Evolutionary conservation across 2,329 filamentous ascomycete genomes (phyloP).

Genomic region (Colletotrichum sp.): DNA sequence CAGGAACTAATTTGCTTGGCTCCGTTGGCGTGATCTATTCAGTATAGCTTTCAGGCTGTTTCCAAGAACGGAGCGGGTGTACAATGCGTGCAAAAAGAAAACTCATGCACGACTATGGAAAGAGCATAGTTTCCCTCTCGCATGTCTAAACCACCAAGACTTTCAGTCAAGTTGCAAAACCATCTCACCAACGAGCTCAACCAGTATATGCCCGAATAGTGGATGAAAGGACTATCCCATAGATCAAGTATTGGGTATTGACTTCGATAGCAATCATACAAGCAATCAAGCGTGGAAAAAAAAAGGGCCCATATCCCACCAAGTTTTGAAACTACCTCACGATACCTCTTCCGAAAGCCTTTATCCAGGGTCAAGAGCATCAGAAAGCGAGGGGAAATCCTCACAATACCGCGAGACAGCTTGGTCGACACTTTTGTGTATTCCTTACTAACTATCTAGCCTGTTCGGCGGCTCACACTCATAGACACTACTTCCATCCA

Average conservation of each 20-base stretch:
- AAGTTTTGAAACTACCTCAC: no score
- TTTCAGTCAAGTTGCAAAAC: no score
- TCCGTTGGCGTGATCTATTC: no score
- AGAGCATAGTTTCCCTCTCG: no score
- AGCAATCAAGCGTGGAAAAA: background rate
- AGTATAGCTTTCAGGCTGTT: background rate
- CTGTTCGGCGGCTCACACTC: background rate
- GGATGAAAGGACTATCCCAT: background rate
- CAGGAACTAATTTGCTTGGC: no score
- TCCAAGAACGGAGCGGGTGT: background rate
- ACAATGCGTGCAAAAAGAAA: no score
- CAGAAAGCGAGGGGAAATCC: background rate
- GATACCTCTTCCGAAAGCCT: background rate
- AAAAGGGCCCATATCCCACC: no score
- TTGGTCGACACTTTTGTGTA: constrained; percentile 8
- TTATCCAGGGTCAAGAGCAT: background rate
- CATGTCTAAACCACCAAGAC: no score
- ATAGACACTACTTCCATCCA: background rate
- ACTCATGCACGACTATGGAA: background rate
- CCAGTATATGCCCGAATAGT: background rate
- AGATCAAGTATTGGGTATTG: background rate
- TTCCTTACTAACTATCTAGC: background rate
- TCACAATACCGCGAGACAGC: background rate
- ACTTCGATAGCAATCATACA: background rate
- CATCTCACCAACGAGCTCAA: background rate